Base-by-base conservation (phyloP, 352 stramenopile species). In the Phytophthora megakarya region DNA sequence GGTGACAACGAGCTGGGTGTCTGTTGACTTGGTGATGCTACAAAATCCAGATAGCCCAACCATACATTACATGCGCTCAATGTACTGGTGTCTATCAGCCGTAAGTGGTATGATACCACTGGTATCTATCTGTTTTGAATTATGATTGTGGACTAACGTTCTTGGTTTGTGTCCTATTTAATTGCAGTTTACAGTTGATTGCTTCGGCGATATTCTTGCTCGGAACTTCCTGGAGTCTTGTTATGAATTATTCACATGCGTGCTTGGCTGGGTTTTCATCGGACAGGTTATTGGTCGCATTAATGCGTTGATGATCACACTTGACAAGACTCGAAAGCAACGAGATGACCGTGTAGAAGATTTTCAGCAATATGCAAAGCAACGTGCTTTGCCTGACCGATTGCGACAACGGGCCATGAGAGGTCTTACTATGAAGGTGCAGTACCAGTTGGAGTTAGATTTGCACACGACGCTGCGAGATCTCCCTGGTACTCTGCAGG, bases 191-290 rank as follows among this genome's bases (percentile, higher is more conserved):
- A 92, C 83, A 10, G 83, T 90, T 21, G 83, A 88, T 39, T 92
- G 83, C 50, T 92, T 92, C 40, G 83, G 83, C 1, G 83, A 92
- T 26, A 84, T 92, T 28, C 43, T 82, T 8, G 79, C 83, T 4
- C 66, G 73, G 5, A 92, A 92, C 35, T 74, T 86, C 35, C 63
- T 89, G 1, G 83, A 92, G 53, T 78, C 75, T 0, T 67, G 77
- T 22, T 92, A 76, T 39, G 80, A 78, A 4, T 70, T 79, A 18
- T 84, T 81, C 37, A 89, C 78, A 5, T 92, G 83, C 66, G 73
- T 88, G 5, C 65, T 92, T 11, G 83, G 83, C 1, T 92, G 83
- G 83, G 74, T 92, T 33, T 92, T 92, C 57, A 78, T 92, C 43
- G 83, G 81, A 0, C 83, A 92, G 45, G 78, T 90, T 12, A 90